These are phyloP conservation scores for Alloteropsis angusta DNA, from an alignment of 202 grass and related monocot species.

Conservation along the genomic window DNA sequence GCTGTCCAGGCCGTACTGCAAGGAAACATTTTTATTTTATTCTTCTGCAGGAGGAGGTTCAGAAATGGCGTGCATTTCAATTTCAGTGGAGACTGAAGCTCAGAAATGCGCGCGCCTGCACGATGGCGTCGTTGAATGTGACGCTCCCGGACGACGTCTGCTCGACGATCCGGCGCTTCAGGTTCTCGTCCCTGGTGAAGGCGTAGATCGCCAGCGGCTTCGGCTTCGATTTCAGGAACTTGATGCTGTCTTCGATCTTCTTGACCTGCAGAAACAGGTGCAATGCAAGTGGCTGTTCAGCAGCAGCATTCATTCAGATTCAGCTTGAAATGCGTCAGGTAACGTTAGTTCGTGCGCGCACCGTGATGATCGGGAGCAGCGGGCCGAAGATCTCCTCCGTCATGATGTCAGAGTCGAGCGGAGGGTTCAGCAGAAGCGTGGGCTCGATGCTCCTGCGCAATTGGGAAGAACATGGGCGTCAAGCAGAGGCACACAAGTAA, in stretches of 20 bases:
- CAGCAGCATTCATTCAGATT: background rate
- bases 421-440: constrained; percentile 75
- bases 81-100: background rate
- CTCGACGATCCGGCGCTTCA: constrained; percentile 44
- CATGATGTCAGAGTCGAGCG: constrained; percentile 82
- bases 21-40: no score
- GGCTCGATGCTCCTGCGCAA: constrained; percentile 68
- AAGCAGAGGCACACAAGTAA: background rate
- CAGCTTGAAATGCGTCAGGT: no score
- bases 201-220: constrained; percentile 70
- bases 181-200: constrained; percentile 55
- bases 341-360: background rate
- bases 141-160: constrained; percentile 75
- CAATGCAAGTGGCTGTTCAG: background rate
- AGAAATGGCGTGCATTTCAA: background rate
- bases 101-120: constrained; percentile 37
- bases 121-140: constrained; percentile 63
- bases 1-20: constrained; percentile 37
- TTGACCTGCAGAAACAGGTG: constrained; percentile 34
- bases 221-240: constrained; percentile 45
- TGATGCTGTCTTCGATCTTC: constrained; percentile 70
- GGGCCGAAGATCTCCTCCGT: constrained; percentile 89
- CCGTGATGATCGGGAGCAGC: constrained; percentile 84
- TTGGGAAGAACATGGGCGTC: background rate
- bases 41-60: no score